A percentile compares a stretch with the other conserved stretches of the same genome.
These are phyloP conservation scores for Ascochyta rabiei DNA, from an alignment of 2,329 filamentous ascomycete species.

Conservation along the genomic window DNA sequence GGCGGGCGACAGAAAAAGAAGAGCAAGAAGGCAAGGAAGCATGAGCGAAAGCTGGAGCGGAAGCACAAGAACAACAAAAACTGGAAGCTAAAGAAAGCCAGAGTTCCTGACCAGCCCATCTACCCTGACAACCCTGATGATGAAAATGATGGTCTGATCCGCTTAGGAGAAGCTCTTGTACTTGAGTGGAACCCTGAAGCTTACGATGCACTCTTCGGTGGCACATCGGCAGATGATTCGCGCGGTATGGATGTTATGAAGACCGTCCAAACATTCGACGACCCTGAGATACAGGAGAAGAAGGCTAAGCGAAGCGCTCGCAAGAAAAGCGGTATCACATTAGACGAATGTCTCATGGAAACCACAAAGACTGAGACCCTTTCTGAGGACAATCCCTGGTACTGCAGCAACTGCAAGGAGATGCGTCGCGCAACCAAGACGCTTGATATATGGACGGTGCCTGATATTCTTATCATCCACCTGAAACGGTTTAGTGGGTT, in stretches of 20 bases:
- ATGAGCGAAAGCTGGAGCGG: constrained; percentile 36
- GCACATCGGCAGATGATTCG: constrained; percentile 52
- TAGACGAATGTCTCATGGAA: constrained; percentile 92
- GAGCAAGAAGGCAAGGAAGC: constrained; percentile 39
- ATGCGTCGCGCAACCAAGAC: constrained; percentile 92
- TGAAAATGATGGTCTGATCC: constrained; percentile 67
- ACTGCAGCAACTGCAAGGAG: constrained; percentile 94
- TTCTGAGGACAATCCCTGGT: constrained; percentile 97
- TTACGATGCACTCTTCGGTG: constrained; percentile 72
- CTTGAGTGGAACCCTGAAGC: constrained; percentile 81
- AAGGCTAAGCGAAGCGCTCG: constrained; percentile 68
- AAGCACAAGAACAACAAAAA: constrained; percentile 43
- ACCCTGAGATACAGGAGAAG: constrained; percentile 67
- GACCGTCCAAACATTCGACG: constrained; percentile 60
- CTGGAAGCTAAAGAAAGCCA: constrained; percentile 42
- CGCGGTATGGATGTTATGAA: constrained; percentile 68
- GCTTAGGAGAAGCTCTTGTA: constrained; percentile 82
- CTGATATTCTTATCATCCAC: constrained; percentile 93
- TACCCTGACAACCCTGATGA: constrained; percentile 42
- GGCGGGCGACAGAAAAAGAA: constrained; percentile 42
- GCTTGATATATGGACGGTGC: constrained; percentile 95
- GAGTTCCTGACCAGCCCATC: constrained; percentile 35
- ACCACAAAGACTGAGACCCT: constrained; percentile 93
- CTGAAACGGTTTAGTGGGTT: constrained; percentile 93
- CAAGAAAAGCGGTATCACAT: constrained; percentile 75